Conservation (phyloP, 768 basidiomycete genomes). For the Termitomyces sp. region DNA sequence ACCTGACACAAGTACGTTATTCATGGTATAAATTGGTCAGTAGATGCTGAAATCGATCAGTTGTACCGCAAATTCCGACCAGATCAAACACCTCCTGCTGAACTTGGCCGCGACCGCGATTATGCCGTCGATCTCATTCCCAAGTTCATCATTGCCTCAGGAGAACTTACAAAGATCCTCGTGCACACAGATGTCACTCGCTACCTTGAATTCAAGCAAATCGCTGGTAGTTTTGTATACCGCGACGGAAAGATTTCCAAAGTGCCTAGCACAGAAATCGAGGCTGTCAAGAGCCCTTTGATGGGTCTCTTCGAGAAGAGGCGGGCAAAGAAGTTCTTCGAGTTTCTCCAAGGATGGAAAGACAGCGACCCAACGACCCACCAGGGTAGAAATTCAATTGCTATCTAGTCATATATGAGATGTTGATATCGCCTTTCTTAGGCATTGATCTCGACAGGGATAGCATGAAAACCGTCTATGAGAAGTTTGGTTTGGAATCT, state of each 20-base stretch:
- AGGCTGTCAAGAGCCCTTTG: conserved; percentile 90
- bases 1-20: conserved; percentile 84
- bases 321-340: conserved; percentile 97
- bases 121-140: conserved; percentile 98
- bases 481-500: conserved; percentile 94
- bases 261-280: conserved; percentile 96
- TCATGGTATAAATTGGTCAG: conserved; percentile 1
- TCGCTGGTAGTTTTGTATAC: conserved; percentile 97
- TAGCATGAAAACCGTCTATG: conserved; percentile 92
- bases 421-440: conserved; percentile 26
- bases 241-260: conserved; percentile 96
- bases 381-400: conserved; percentile 56
- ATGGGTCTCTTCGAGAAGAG: conserved; percentile 99
- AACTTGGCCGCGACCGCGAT: conserved; percentile 94
- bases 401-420: background rate
- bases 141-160: conserved; percentile 98
- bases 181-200: conserved; percentile 98
- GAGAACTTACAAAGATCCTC: conserved; percentile 96
- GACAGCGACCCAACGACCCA: conserved; percentile 96
- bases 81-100: conserved; percentile 68
- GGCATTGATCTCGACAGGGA: conserved; percentile 87
- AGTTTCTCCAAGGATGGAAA: conserved; percentile 93
- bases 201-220: conserved; percentile 99
- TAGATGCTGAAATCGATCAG: conserved; percentile 36
- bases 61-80: conserved; percentile 94